Evolutionary conservation across 2,329 filamentous ascomycete species (phyloP).

Genomic region (Fusarium haematococcum): DNA sequence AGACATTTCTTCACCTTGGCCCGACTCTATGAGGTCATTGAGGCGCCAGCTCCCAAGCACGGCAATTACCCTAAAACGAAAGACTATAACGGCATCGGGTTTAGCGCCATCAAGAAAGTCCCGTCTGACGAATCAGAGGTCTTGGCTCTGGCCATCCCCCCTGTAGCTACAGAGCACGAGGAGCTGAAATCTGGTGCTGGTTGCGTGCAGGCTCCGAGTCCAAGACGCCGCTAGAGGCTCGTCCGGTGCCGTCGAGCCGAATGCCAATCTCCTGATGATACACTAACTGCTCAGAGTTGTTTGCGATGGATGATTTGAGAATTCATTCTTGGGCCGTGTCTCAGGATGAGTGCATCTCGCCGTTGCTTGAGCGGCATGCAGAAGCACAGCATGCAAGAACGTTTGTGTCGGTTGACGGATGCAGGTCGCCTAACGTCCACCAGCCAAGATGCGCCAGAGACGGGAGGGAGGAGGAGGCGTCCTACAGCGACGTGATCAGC

Average conservation of each 20-base stretch:
- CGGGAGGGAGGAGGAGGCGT: background rate
- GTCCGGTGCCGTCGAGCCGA: slow-evolving; percentile 34
- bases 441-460: background rate
- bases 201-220: slow-evolving; percentile 2
- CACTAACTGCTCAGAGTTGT: background rate
- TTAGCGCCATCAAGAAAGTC: background rate
- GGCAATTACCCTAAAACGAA: slow-evolving; percentile 8
- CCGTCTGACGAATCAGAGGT: background rate
- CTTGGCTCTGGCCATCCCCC: fast-evolving
- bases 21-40: slow-evolving; percentile 31
- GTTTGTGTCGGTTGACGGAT: slow-evolving; percentile 13
- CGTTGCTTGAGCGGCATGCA: background rate
- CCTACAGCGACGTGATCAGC: background rate
- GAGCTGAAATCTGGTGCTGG: slow-evolving; percentile 25
- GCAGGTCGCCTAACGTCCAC: slow-evolving; percentile 28
- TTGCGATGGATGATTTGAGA: background rate
- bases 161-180: slow-evolving; percentile 12
- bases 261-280: slow-evolving; percentile 9
- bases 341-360: background rate
- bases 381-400: background rate
- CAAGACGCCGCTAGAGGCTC: slow-evolving; percentile 35
- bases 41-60: slow-evolving; percentile 18
- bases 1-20: slow-evolving; percentile 37
- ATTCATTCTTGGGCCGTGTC: background rate
- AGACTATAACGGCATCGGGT: slow-evolving; percentile 17